These are phyloP conservation scores for Alternaria ventricosa DNA, from an alignment of 2,329 filamentous ascomycete species.

Conservation along the genomic window DNA sequence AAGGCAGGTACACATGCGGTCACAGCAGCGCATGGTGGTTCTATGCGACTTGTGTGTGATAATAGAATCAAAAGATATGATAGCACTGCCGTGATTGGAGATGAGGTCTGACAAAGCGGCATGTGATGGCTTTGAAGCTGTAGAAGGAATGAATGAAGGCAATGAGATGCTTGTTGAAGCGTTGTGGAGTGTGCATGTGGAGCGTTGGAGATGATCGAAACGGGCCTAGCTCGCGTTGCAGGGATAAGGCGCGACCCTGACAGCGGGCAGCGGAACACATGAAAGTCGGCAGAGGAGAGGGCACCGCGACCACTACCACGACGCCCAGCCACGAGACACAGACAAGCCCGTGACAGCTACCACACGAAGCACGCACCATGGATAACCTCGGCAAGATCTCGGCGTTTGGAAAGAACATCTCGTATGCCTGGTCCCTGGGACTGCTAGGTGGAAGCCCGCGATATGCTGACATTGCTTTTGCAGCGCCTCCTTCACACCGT, in stretches of 20 bases:
- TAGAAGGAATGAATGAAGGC: background rate
- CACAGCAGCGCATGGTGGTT: background rate
- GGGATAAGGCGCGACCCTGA: slow-evolving; percentile 21
- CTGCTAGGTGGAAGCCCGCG: background rate
- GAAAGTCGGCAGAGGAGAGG: slow-evolving; percentile 26
- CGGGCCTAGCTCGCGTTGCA: slow-evolving; percentile 17
- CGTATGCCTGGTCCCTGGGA: slow-evolving; percentile 55
- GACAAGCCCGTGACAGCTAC: slow-evolving; percentile 3
- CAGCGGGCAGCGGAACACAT: slow-evolving; percentile 26
- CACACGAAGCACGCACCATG: slow-evolving; percentile 54
- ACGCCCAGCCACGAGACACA: slow-evolving; percentile 11
- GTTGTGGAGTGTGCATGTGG: background rate
- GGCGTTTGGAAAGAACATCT: slow-evolving; percentile 74
- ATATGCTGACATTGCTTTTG: slow-evolving; percentile 54
- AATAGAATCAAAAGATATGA: background rate
- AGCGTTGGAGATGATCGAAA: background rate
- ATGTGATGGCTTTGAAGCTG: background rate
- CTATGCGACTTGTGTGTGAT: background rate
- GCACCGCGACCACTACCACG: slow-evolving; percentile 20
- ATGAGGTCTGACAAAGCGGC: background rate
- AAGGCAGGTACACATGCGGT: background rate
- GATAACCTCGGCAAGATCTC: slow-evolving; percentile 77
- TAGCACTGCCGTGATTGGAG: background rate
- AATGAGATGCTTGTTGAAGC: background rate
- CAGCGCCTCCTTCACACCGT: slow-evolving; percentile 87